These are phyloP conservation scores for Vaccinium darrowii DNA, from an alignment of 148 eudicot species.

Conservation along the genomic window DNA sequence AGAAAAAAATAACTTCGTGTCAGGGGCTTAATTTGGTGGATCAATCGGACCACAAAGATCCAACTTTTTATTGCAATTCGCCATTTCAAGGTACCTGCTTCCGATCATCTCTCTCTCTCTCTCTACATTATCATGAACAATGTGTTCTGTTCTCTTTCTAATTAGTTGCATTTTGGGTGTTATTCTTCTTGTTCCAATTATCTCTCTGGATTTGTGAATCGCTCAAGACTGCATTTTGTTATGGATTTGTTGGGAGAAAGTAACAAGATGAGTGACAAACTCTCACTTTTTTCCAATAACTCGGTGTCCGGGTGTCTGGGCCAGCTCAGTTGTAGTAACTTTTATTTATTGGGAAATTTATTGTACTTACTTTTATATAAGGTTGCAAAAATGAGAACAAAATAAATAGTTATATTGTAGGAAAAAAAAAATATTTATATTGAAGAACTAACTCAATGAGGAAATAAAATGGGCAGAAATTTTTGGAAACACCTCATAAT, in stretches of 20 bases:
- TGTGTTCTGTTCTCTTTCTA: too few relatives aligned
- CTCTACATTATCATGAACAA: too few relatives aligned
- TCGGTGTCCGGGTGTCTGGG: too few relatives aligned
- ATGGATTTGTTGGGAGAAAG: background rate
- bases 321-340: too few relatives aligned
- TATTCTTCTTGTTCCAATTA: too few relatives aligned
- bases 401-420: too few relatives aligned
- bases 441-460: background rate
- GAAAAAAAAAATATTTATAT: too few relatives aligned
- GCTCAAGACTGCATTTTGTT: background rate
- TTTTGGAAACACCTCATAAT: background rate
- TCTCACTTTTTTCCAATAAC: too few relatives aligned
- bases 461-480: background rate
- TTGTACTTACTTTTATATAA: too few relatives aligned
- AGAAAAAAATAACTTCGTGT: slow-evolving; percentile 31
- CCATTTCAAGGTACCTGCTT: slow-evolving; percentile 53
- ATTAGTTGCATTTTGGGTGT: too few relatives aligned
- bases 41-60: slow-evolving; percentile 28
- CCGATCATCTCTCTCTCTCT: background rate
- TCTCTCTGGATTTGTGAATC: background rate
- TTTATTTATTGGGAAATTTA: too few relatives aligned
- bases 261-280: background rate
- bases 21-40: slow-evolving; percentile 27
- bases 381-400: too few relatives aligned
- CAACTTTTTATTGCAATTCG: slow-evolving; percentile 52